phyloP scores from a whole-genome alignment of 148 eudicot species.

The Silene uniflora region DNA sequence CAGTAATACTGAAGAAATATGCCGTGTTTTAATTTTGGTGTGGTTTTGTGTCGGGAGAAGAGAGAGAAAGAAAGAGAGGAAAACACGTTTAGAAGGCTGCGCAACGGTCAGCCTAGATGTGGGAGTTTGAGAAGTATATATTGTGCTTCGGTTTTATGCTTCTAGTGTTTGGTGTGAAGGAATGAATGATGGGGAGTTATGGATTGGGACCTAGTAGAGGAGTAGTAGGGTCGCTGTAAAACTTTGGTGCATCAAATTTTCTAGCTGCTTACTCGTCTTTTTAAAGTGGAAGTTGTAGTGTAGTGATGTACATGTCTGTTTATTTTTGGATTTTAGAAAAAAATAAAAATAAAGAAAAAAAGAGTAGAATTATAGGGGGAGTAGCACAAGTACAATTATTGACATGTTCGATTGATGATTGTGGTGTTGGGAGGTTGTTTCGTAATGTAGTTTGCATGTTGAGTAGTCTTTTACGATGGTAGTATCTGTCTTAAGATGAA shows the following conservation, averaged over 20 bases:
- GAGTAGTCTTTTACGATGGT: not conserved
- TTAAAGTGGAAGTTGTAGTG: too few relatives aligned
- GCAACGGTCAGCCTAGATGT: constrained; percentile 12
- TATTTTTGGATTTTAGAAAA: not conserved
- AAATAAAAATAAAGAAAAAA: too few relatives aligned
- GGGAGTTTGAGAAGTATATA: not conserved
- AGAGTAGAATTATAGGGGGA: not conserved
- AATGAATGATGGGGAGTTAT: not conserved
- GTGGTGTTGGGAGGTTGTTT: not conserved
- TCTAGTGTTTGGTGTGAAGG: constrained; percentile 1
- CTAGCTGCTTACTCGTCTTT: not conserved
- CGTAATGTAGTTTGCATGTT: not conserved
- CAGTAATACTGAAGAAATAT: constrained; percentile 12
- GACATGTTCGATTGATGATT: not conserved
- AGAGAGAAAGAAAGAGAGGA: constrained; percentile 2
- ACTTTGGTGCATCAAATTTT: not conserved
- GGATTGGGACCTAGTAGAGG: not conserved
- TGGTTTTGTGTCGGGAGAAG: not conserved
- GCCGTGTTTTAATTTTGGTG: constrained; percentile 6
- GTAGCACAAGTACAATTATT: not conserved
- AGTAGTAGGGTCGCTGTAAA: not conserved
- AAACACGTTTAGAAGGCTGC: constrained; percentile 25
- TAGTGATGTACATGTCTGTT: too few relatives aligned
- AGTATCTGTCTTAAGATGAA: too few relatives aligned
- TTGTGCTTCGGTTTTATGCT: not conserved